Conservation (phyloP, 2,329 filamentous ascomycete genomes). For the Penicillium sp. region DNA sequence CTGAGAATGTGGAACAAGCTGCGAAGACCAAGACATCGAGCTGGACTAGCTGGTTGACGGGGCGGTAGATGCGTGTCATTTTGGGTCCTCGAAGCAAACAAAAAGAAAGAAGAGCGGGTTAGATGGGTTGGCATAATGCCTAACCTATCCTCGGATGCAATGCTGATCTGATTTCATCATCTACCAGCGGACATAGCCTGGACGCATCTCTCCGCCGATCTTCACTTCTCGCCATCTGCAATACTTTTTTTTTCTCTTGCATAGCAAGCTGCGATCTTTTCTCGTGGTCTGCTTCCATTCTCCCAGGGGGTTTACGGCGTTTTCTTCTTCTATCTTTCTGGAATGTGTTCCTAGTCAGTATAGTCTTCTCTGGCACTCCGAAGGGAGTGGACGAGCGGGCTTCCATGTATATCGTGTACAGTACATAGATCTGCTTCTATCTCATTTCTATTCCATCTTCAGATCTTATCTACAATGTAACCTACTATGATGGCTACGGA, state of each 20-base stretch:
- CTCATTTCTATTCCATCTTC: constrained; percentile 3
- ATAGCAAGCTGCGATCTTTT: constrained; percentile 18
- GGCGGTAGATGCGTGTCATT: constrained; percentile 26
- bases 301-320: constrained; percentile 34
- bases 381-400: constrained; percentile 2
- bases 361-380: background rate
- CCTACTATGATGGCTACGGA: background rate
- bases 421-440: constrained; percentile 28
- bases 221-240: constrained; percentile 7
- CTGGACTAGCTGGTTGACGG: constrained; percentile 42
- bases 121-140: background rate
- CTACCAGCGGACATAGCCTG: background rate
- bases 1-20: constrained; percentile 35
- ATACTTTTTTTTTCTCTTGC: constrained; percentile 19
- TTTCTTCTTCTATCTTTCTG: constrained; percentile 11
- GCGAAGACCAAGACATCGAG: constrained; percentile 37
- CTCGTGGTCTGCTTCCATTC: constrained; percentile 24
- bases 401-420: constrained; percentile 35
- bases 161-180: background rate
- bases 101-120: constrained; percentile 3
- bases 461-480: background rate
- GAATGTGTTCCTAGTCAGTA: constrained; percentile 22
- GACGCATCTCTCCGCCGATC: background rate
- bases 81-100: background rate
- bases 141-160: background rate